phyloP scores from a whole-genome alignment of 768 basidiomycete genomes.

The Pleurotus salmoneostramineus region DNA sequence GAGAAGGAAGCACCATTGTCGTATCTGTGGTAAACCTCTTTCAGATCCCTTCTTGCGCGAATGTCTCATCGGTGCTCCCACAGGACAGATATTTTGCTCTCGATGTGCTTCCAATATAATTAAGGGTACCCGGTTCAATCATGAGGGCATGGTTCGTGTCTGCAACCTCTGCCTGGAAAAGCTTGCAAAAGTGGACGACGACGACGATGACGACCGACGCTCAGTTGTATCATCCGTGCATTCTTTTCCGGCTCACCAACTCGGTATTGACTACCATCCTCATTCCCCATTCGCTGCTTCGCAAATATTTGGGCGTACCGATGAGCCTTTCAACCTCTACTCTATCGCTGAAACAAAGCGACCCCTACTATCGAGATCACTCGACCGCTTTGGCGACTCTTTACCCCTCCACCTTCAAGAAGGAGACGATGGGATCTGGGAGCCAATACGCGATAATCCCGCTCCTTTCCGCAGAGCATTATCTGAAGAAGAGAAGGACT shows the following conservation, averaged over 20 bases:
- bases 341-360: constrained; percentile 77
- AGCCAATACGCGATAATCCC: constrained; percentile 48
- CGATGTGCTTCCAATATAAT: constrained; percentile 97
- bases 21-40: constrained; percentile 74
- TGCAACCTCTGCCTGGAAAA: constrained; percentile 96
- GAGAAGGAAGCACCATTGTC: constrained; percentile 95
- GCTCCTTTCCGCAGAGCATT: constrained; percentile 76
- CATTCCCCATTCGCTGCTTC: constrained; percentile 89
- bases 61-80: not conserved
- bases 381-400: constrained; percentile 46
- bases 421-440: constrained; percentile 42
- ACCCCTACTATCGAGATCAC: constrained; percentile 40
- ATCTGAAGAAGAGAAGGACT: constrained; percentile 72
- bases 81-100: constrained; percentile 96
- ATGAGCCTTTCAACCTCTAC: constrained; percentile 78
- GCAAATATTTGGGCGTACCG: constrained; percentile 73
- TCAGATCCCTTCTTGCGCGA: not conserved
- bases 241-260: constrained; percentile 76
- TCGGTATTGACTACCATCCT: constrained; percentile 51
- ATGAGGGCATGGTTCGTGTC: constrained; percentile 92
- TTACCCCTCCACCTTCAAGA: constrained; percentile 44
- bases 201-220: constrained; percentile 86
- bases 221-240: constrained; percentile 72
- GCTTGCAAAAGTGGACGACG: constrained; percentile 81
- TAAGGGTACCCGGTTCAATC: constrained; percentile 89